Conservation (phyloP, 257 asterid species). For the Nicotiana paniculata region DNA sequence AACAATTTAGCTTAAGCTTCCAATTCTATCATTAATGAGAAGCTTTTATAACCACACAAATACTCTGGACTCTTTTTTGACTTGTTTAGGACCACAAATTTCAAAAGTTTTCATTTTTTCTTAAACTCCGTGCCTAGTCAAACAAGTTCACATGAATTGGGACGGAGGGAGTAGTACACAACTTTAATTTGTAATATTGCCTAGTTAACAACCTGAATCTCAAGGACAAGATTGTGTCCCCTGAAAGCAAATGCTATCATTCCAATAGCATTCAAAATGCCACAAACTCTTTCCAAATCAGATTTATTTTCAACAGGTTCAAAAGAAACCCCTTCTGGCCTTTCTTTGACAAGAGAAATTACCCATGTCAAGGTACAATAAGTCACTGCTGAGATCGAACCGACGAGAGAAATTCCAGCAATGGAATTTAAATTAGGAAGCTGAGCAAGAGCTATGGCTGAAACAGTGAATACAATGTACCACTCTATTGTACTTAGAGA, state of each 20-base stretch:
- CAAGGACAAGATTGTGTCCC: constrained; percentile 83
- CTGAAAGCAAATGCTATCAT: constrained; percentile 78
- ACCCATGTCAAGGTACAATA: constrained; percentile 71
- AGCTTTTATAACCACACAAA: too few species aligned
- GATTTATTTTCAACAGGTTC: constrained; percentile 33
- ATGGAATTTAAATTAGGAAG: constrained; percentile 88
- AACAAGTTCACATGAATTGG: too few species aligned
- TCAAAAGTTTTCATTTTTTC: too few species aligned
- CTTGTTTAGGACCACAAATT: too few species aligned
- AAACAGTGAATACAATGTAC: constrained; percentile 57
- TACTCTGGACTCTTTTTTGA: too few species aligned
- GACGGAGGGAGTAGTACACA: too few species aligned
- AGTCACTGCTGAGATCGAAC: constrained; percentile 62
- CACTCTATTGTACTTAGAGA: constrained; percentile 48
- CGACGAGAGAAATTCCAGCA: constrained; percentile 69
- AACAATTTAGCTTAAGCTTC: too few species aligned
- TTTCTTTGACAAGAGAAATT: constrained; percentile 45
- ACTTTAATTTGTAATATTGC: background rate
- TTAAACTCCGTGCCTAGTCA: too few species aligned
- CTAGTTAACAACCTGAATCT: constrained; percentile 55
- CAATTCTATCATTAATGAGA: too few species aligned
- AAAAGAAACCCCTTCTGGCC: constrained; percentile 45
- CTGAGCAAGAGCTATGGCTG: constrained; percentile 60
- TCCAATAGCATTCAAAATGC: constrained; percentile 67
- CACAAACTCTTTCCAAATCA: constrained; percentile 36